Conservation (phyloP, 768 basidiomycete species). For the Suillus decipiens region DNA sequence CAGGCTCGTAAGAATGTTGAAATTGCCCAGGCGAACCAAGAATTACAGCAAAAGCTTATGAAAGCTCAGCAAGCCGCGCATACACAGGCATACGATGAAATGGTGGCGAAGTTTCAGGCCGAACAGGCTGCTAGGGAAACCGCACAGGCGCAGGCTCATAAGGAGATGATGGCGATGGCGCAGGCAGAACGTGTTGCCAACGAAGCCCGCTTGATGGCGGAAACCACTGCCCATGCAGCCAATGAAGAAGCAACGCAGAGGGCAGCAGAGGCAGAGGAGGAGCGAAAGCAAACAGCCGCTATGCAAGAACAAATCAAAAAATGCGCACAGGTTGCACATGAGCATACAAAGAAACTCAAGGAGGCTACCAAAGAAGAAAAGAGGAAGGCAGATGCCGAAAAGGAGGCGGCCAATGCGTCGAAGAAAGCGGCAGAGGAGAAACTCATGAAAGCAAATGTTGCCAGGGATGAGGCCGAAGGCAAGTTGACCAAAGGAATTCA, state of each 20-base stretch:
- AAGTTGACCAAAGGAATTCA: constrained; percentile 28
- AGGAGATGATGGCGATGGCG: constrained; percentile 7
- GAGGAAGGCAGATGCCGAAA: constrained; percentile 10
- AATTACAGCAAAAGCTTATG: neutral
- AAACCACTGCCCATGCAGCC: constrained; percentile 13
- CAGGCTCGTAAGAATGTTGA: constrained; percentile 5
- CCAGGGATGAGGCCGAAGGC: neutral
- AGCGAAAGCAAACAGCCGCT: constrained; percentile 8
- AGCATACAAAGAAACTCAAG: constrained; percentile 9
- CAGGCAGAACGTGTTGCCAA: constrained; percentile 7
- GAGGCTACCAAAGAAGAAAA: constrained; percentile 24
- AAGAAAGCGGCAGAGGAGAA: constrained; percentile 19
- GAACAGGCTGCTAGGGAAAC: neutral
- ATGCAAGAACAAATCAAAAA: constrained; percentile 15
- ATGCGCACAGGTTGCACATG: constrained; percentile 10
- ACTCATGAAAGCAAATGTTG: constrained; percentile 5
- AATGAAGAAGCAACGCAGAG: constrained; percentile 3
- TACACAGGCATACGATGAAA: neutral
- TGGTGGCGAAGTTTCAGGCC: neutral
- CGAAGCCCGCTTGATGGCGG: constrained; percentile 10
- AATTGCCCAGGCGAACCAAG: neutral
- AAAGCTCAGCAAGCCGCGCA: neutral
- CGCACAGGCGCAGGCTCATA: neutral
- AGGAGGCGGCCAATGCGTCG: constrained; percentile 14
- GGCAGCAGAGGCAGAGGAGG: constrained; percentile 8